Conservation (phyloP, 345 rosid species). For the Hypericum perforatum region DNA sequence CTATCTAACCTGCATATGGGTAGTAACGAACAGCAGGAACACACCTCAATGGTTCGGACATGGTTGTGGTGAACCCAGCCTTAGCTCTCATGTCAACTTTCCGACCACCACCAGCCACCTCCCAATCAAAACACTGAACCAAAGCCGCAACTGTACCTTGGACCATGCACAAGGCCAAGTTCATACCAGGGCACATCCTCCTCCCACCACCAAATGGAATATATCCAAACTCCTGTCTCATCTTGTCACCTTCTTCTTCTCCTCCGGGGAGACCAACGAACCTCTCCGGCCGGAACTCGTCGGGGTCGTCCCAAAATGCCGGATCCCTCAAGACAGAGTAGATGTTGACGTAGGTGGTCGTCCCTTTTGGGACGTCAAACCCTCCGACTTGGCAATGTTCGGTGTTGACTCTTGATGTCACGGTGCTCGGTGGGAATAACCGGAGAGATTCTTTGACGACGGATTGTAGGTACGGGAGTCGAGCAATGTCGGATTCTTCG, state of each 20-base stretch:
- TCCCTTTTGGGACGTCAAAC: conserved; percentile 7
- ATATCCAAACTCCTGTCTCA: neutral
- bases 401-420: neutral
- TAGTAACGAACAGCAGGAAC: no score
- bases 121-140: conserved; percentile 18
- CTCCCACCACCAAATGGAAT: conserved; percentile 17
- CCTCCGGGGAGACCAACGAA: no score
- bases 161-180: neutral
- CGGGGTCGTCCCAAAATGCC: conserved; percentile 3
- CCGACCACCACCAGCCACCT: neutral
- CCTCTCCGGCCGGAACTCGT: conserved; percentile 16
- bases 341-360: neutral
- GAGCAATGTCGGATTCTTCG: conserved; percentile 15
- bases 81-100: no score
- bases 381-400: conserved; percentile 13
- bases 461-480: conserved; percentile 13
- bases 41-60: no score
- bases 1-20: no score
- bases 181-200: conserved; percentile 10
- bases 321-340: conserved; percentile 17
- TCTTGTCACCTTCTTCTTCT: neutral
- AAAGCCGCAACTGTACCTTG: neutral
- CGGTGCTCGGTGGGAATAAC: conserved; percentile 1
- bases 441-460: conserved; percentile 13
- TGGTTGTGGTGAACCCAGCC: no score